Conservation (phyloP, 2,329 filamentous ascomycete species). For the Penicillium hesseltinei region DNA sequence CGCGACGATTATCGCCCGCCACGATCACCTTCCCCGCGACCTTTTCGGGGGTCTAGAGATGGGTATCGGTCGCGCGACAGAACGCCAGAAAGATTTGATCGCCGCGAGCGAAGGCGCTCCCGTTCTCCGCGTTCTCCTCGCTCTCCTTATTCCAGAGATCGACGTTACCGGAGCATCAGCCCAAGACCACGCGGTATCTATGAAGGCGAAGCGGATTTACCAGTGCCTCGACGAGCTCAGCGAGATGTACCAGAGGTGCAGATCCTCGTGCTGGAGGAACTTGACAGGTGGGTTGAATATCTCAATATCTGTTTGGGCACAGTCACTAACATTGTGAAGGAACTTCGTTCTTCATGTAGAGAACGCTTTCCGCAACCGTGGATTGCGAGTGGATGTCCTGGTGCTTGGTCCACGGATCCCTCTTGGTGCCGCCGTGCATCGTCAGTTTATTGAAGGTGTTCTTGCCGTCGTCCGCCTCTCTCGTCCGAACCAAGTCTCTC, state of each 20-base stretch:
- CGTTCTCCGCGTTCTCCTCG: conserved; percentile 52
- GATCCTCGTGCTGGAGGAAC: conserved; percentile 75
- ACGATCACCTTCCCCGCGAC: conserved; percentile 58
- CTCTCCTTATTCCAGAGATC: conserved; percentile 59
- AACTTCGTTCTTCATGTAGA: conserved; percentile 85
- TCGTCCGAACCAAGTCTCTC: conserved; percentile 63
- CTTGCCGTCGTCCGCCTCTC: conserved; percentile 78
- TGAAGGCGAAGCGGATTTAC: conserved; percentile 62
- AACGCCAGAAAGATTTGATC: conserved; percentile 52
- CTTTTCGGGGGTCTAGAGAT: conserved; percentile 60
- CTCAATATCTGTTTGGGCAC: neutral
- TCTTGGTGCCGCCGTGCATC: conserved; percentile 74
- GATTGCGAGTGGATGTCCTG: conserved; percentile 74
- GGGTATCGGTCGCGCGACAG: conserved; percentile 55
- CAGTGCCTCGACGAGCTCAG: conserved; percentile 70
- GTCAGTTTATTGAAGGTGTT: conserved; percentile 85
- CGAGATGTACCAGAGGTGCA: conserved; percentile 84
- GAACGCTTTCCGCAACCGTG: conserved; percentile 67
- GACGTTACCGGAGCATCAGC: conserved; percentile 67
- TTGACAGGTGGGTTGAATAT: conserved; percentile 53
- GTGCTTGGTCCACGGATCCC: conserved; percentile 74
- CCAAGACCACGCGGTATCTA: conserved; percentile 56
- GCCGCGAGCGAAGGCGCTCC: conserved; percentile 61
- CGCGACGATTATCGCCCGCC: conserved; percentile 65
- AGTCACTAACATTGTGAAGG: conserved; percentile 37